Evolutionary conservation across 768 basidiomycete genomes (phyloP).

Genomic region (Auricularia sp.): DNA sequence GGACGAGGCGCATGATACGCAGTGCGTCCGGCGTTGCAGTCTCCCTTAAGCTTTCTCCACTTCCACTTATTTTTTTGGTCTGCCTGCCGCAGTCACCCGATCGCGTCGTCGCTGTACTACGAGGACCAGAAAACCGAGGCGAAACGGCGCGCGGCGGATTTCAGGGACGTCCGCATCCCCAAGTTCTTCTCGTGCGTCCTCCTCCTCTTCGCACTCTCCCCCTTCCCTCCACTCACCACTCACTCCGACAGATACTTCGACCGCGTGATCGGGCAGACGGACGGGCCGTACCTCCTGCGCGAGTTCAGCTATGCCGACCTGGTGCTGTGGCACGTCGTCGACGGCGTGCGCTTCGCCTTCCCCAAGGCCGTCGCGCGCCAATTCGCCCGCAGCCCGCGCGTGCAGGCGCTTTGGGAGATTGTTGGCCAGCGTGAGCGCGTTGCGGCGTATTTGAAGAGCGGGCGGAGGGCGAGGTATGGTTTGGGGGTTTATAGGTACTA

Average conservation of each 20-base stretch:
- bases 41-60: background rate
- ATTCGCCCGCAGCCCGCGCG: slow-evolving; percentile 16
- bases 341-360: slow-evolving; percentile 26
- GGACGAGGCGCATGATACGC: slow-evolving; percentile 23
- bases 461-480: slow-evolving; percentile 19
- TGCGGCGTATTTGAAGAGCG: slow-evolving; percentile 26
- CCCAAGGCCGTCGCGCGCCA: slow-evolving; percentile 23
- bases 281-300: slow-evolving; percentile 19
- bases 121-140: slow-evolving; percentile 35
- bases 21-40: slow-evolving; percentile 5
- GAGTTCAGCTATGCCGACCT: slow-evolving; percentile 25
- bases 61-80: no score
- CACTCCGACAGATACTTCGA: slow-evolving; percentile 14
- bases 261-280: slow-evolving; percentile 19
- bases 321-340: slow-evolving; percentile 28
- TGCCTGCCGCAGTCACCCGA: slow-evolving; percentile 22
- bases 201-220: background rate
- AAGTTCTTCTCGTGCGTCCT: slow-evolving; percentile 33
- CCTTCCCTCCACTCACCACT: background rate
- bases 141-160: slow-evolving; percentile 21
- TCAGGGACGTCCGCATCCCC: slow-evolving; percentile 27
- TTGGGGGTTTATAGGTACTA: slow-evolving; percentile 29
- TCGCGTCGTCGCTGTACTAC: slow-evolving; percentile 24
- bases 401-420: slow-evolving; percentile 24
- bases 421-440: slow-evolving; percentile 22